phyloP scores from a whole-genome alignment of 108 stramenopile species.

The Conticribra weissflogii region DNA sequence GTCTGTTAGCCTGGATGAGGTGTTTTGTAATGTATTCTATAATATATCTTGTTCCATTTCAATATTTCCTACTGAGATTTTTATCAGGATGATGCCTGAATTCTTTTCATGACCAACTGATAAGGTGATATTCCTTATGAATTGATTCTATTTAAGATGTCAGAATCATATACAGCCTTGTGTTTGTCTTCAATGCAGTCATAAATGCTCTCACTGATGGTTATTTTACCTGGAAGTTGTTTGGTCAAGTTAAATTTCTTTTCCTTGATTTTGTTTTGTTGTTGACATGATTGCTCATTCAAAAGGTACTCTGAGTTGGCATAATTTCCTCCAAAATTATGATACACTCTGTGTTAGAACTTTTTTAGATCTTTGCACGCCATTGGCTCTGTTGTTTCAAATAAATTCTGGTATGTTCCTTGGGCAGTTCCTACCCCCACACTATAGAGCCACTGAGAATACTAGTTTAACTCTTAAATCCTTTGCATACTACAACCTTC shows the following conservation, averaged over 20 bases:
- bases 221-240: constrained; percentile 9
- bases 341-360: constrained; percentile 10
- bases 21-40: too few species aligned
- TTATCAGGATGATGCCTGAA: neutral
- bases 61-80: neutral
- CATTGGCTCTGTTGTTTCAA: constrained; percentile 24
- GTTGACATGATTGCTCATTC: constrained; percentile 10
- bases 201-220: constrained; percentile 9
- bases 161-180: neutral
- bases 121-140: constrained; percentile 8
- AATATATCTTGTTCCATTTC: neutral
- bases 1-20: too few species aligned
- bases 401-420: neutral
- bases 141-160: neutral
- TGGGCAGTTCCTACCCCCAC: constrained; percentile 14
- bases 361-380: constrained; percentile 5
- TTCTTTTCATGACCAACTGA: neutral
- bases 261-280: constrained; percentile 26
- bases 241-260: constrained; percentile 14
- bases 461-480: neutral
- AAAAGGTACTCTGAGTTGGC: constrained; percentile 7
- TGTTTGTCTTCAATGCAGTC: constrained; percentile 1
- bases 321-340: constrained; percentile 11
- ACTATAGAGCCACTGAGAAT: constrained; percentile 13
- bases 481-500: neutral